phyloP scores from a whole-genome alignment of 495 filamentous ascomycete species.

The Xylaria curta region DNA sequence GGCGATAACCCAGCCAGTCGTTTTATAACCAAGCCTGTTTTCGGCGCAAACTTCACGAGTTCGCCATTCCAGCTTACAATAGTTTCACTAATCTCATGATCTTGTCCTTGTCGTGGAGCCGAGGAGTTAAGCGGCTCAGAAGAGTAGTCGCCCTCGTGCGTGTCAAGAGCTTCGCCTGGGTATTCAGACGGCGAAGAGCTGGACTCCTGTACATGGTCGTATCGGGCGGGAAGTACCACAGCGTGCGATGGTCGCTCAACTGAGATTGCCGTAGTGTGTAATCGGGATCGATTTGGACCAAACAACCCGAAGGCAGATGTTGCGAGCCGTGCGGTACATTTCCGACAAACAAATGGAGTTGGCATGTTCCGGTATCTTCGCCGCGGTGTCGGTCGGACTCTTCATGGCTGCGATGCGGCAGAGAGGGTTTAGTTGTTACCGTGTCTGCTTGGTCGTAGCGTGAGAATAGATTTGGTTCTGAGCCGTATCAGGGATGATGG shows the following conservation, averaged over 20 bases:
- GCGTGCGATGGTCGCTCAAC: background rate
- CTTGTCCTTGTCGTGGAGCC: background rate
- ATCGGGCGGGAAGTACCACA: background rate
- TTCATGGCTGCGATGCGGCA: slow-evolving; percentile 24
- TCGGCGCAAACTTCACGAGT: background rate
- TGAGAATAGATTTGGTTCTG: background rate
- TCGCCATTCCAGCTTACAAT: background rate
- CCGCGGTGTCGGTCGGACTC: slow-evolving; percentile 16
- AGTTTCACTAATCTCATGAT: background rate
- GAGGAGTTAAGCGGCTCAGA: background rate
- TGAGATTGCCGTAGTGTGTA: background rate
- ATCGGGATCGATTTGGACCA: background rate
- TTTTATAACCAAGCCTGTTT: background rate
- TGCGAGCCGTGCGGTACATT: slow-evolving; percentile 33
- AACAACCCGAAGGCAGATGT: background rate
- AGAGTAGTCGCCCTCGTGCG: too few species aligned
- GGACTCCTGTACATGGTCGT: background rate
- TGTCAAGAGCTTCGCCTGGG: background rate
- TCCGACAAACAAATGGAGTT: slow-evolving; percentile 36
- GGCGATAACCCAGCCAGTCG: background rate
- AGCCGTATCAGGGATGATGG: background rate
- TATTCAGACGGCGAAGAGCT: background rate
- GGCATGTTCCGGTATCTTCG: slow-evolving; percentile 32
- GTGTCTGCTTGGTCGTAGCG: background rate
- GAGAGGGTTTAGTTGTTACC: slow-evolving; percentile 1